A percentile compares a stretch with the other conserved stretches of the same genome.
These are phyloP conservation scores for Wickerhamiella sergipiensis DNA, from an alignment of 805 yeast species.

Conservation along the genomic window DNA sequence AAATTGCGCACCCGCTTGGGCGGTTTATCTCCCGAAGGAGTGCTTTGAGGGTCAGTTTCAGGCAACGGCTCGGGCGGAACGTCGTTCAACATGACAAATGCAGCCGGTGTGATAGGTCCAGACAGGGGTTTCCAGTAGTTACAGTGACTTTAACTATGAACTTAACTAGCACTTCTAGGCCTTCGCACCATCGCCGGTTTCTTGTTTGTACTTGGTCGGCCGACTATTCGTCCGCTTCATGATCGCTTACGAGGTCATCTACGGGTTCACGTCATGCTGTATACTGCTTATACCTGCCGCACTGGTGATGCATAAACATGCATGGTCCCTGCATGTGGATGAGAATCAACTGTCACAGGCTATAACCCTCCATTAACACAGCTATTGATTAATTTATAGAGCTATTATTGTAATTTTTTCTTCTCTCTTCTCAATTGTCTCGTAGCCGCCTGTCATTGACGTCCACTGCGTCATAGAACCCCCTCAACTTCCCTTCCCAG, in stretches of 20 bases:
- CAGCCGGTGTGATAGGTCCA: background rate
- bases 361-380: too few relatives aligned
- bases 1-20: background rate
- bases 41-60: background rate
- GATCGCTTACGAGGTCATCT: background rate
- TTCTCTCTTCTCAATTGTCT: too few relatives aligned
- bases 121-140: too few relatives aligned
- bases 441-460: background rate
- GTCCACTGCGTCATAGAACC: background rate
- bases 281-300: background rate
- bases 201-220: too few relatives aligned
- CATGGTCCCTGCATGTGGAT: background rate
- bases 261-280: background rate
- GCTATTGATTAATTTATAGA: too few relatives aligned
- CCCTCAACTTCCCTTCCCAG: background rate
- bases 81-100: background rate
- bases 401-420: too few relatives aligned
- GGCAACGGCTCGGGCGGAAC: slow-evolving; percentile 1
- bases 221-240: too few relatives aligned
- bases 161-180: too few relatives aligned
- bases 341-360: background rate
- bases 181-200: too few relatives aligned
- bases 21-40: background rate
- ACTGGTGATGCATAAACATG: background rate
- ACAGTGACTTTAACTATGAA: too few relatives aligned